phyloP scores from a whole-genome alignment of 1,139 yeast genomes.

The Yamadazyma sp. region DNA sequence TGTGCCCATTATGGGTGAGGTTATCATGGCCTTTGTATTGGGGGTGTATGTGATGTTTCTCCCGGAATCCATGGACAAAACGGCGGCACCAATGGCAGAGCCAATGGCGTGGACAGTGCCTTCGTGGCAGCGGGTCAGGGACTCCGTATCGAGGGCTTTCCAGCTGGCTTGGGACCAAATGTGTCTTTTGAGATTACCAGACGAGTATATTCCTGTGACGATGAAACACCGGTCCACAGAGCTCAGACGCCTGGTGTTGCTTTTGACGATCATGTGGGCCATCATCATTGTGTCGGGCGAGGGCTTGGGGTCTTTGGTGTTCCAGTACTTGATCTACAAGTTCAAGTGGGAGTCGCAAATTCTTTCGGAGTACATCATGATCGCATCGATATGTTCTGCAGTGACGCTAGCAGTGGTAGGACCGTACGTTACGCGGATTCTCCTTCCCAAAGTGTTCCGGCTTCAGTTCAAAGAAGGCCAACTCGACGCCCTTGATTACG shows the following conservation, averaged over 20 bases:
- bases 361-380: slow-evolving; percentile 59
- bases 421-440: slow-evolving; percentile 26
- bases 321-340: slow-evolving; percentile 57
- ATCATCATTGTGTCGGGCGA: background rate
- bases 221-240: slow-evolving; percentile 13
- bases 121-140: background rate
- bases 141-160: background rate
- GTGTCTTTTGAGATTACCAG: slow-evolving; percentile 37
- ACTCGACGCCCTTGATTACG: slow-evolving; percentile 8
- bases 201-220: slow-evolving; percentile 25
- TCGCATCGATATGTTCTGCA: slow-evolving; percentile 46
- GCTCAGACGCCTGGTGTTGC: slow-evolving; percentile 37
- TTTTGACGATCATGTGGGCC: slow-evolving; percentile 33
- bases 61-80: slow-evolving; percentile 9
- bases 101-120: background rate
- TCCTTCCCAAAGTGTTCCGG: slow-evolving; percentile 7
- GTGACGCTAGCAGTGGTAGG: slow-evolving; percentile 30
- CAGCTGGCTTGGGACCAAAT: slow-evolving; percentile 43
- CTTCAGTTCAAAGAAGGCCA: slow-evolving; percentile 4
- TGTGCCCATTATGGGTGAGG: slow-evolving; percentile 2
- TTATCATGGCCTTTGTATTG: background rate
- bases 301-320: slow-evolving; percentile 44
- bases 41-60: slow-evolving; percentile 2
- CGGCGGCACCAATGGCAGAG: background rate
- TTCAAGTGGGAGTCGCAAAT: slow-evolving; percentile 61